A percentile compares a stretch with the other conserved stretches of the same genome.
Conservation (phyloP, 495 filamentous ascomycete species). For the Aspergillus cristatus region DNA sequence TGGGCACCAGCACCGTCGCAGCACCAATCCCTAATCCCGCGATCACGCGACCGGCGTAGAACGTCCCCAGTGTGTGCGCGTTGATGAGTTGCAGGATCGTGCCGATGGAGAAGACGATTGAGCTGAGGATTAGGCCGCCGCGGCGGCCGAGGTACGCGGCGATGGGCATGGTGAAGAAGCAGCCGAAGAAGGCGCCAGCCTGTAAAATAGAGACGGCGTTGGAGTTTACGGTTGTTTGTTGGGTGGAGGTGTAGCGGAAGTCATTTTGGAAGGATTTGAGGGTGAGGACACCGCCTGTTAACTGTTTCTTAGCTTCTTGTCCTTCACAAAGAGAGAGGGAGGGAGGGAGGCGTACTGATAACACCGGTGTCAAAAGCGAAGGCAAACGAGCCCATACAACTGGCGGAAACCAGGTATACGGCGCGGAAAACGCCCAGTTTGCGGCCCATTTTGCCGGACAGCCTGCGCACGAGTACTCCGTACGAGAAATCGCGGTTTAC, state of each 20-base stretch:
- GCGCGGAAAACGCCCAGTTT: conserved; percentile 25
- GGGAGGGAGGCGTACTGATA: conserved; percentile 32
- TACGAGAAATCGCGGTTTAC: conserved; percentile 1
- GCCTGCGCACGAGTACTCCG: no score
- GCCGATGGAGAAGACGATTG: conserved; percentile 34
- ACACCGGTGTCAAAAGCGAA: conserved; percentile 33
- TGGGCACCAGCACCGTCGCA: conserved; percentile 44
- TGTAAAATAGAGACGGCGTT: conserved; percentile 36
- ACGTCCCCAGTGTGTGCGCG: conserved; percentile 29
- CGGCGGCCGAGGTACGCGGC: conserved; percentile 34
- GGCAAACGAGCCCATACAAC: conserved; percentile 32
- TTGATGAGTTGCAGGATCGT: conserved; percentile 37
- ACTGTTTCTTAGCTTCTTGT: no score
- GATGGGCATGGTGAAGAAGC: conserved; percentile 38
- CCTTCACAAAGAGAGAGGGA: no score
- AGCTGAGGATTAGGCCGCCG: conserved; percentile 27
- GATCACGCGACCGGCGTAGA: conserved; percentile 40
- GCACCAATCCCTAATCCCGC: conserved; percentile 48
- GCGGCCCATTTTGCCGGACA: conserved; percentile 20
- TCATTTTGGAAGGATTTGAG: conserved; percentile 30
- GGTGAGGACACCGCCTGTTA: conserved; percentile 27
- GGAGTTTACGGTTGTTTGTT: conserved; percentile 29
- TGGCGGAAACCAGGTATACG: conserved; percentile 25
- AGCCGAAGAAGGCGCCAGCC: conserved; percentile 35
- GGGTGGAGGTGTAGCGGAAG: conserved; percentile 23